Conservation (phyloP, 2,329 filamentous ascomycete genomes). For the Curvularia lunata region DNA sequence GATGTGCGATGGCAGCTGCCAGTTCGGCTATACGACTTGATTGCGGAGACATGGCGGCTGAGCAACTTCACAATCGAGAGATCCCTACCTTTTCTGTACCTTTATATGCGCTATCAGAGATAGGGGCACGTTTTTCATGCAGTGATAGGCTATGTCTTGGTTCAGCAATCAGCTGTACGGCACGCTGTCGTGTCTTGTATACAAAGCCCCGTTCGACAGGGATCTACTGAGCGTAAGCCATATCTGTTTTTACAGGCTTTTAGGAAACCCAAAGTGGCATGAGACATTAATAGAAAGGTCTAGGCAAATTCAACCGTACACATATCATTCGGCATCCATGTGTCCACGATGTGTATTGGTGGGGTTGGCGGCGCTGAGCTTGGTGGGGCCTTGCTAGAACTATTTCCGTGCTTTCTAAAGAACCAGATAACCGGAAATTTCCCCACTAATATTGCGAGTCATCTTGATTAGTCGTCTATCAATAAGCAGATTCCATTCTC, state of each 20-base stretch:
- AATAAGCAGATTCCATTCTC: neutral
- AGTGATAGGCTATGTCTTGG: neutral
- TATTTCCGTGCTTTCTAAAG: neutral
- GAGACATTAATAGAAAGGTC: neutral
- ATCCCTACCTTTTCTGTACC: neutral
- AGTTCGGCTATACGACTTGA: slow-evolving; percentile 15
- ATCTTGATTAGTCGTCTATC: neutral
- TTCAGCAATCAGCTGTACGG: neutral
- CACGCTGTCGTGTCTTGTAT: neutral
- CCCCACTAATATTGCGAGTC: neutral
- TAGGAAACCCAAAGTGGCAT: neutral
- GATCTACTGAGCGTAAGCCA: neutral
- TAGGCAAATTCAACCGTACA: neutral
- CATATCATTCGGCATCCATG: neutral
- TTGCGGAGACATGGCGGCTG: neutral
- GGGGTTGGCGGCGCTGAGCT: neutral
- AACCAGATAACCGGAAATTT: neutral
- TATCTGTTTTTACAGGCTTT: neutral
- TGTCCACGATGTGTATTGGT: neutral
- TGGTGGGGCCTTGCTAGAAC: neutral
- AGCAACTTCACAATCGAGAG: neutral
- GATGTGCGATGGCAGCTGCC: slow-evolving; percentile 4
- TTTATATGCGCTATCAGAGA: neutral
- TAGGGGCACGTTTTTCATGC: neutral
- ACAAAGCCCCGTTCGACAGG: neutral